Conservation (phyloP, 805 yeast genomes). For the Starmerella davenportii region DNA sequence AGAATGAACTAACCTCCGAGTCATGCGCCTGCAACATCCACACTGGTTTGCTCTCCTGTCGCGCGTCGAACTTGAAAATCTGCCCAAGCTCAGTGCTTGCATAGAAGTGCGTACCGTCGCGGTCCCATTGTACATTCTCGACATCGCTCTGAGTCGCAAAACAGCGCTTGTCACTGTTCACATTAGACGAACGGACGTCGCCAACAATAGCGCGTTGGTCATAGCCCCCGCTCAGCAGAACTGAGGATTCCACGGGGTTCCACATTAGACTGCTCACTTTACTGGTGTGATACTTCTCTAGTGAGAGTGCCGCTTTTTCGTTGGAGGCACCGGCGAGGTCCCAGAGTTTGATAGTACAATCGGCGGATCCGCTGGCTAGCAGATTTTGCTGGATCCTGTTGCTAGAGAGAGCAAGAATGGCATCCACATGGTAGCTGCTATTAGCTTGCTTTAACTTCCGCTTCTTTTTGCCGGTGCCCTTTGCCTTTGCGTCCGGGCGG, state of each 20-base stretch:
- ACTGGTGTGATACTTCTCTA: constrained; percentile 48
- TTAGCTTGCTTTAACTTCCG: constrained; percentile 35
- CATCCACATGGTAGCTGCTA: constrained; percentile 81
- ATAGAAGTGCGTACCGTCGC: constrained; percentile 37
- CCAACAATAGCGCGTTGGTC: constrained; percentile 57
- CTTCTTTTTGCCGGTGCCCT: constrained; percentile 26
- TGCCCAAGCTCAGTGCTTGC: constrained; percentile 88
- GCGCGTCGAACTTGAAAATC: constrained; percentile 73
- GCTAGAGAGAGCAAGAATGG: constrained; percentile 72
- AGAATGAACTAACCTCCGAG: constrained; percentile 72
- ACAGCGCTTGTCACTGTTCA: constrained; percentile 36
- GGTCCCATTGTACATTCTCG: constrained; percentile 62
- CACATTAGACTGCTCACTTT: constrained; percentile 80
- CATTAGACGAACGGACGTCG: constrained; percentile 65
- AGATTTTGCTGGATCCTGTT: constrained; percentile 67
- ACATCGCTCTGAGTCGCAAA: constrained; percentile 60
- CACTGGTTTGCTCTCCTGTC: constrained; percentile 42
- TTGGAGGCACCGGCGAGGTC: constrained; percentile 46
- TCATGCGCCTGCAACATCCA: constrained; percentile 98
- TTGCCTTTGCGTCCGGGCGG: constrained; percentile 20
- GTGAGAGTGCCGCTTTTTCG: constrained; percentile 54
- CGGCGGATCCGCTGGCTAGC: constrained; percentile 89
- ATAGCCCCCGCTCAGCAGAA: constrained; percentile 81
- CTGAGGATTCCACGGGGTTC: constrained; percentile 38
- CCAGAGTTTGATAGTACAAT: constrained; percentile 88